Base-by-base conservation (phyloP, 2,329 filamentous ascomycete species). In the Chaetomiaceae sp. region DNA sequence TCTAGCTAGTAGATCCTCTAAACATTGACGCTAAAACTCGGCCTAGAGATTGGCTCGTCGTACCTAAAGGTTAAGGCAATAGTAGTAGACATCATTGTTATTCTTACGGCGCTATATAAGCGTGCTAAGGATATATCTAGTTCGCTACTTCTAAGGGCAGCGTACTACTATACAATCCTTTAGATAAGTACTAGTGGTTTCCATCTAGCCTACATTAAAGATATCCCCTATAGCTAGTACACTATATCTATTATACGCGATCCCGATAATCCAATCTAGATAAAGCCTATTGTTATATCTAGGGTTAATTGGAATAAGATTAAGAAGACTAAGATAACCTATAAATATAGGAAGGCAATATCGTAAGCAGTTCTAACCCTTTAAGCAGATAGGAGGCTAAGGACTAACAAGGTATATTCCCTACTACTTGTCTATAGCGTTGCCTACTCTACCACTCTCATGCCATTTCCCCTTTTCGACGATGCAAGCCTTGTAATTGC, bases 351-450 rank as follows among this genome's bases (percentile, higher is more conserved):
- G 42, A 42, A 45, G 47, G 3, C 45, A 17, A 49, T 2, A 49
- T 45, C 26, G 42, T 49, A 17, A 44, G 42, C 32, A 45, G 14
- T 14, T 46, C 2, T 10, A 49, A 41, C 26, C 20, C 11, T 46
- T 46, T n/a, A n/a, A 35, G 34, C 11, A 49, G 38, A 46, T 49
- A 1, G 27, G 42, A 43, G 42, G 38, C 47, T 12, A 27, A 37
- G 37, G 32, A 12, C 42, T 49, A n/a, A 49, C 38, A 22, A 49
- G 34, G 42, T 49, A 18, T 35, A 46, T 49, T 32, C 33, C 42
- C 35, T 38, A 42, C 27, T 22, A 2, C 42, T 38, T 49, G 12
- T 46, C 17, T 42, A 45, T 4, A 49, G 42, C 29, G 29, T 49
- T 24, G 34, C 38, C 42, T 19, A 49, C 42, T 46, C 42, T 46